Evolutionary conservation across 1,284 basidiomycete genomes (phyloP).

Genomic region (Ceratobasidium sp.): DNA sequence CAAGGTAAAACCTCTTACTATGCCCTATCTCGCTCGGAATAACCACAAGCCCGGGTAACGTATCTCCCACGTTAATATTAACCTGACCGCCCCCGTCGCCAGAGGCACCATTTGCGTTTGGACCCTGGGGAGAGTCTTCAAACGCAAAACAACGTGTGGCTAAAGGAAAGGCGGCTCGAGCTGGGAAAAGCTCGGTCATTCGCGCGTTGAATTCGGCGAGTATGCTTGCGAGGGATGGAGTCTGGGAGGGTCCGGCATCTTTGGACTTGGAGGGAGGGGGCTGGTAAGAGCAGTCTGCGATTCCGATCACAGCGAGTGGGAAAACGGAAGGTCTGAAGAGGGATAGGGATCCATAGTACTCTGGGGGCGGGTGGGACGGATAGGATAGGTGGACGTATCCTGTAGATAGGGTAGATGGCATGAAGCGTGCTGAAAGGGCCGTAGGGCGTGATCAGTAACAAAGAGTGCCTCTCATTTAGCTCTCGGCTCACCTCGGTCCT

Average conservation of each 20-base stretch:
- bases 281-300: conserved; percentile 72
- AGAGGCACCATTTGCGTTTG: not conserved
- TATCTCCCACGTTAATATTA: conserved; percentile 68
- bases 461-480: not conserved
- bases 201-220: conserved; percentile 74
- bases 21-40: conserved; percentile 84
- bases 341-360: conserved; percentile 69
- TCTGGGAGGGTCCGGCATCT: conserved; percentile 45
- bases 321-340: conserved; percentile 83
- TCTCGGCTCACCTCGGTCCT: conserved; percentile 73
- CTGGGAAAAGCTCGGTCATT: conserved; percentile 73
- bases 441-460: conserved; percentile 14
- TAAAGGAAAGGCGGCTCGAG: conserved; percentile 77
- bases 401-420: conserved; percentile 80
- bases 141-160: conserved; percentile 83
- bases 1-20: conserved; percentile 80
- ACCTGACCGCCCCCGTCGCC: conserved; percentile 68
- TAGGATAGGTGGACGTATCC: conserved; percentile 81
- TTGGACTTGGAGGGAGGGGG: conserved; percentile 25
- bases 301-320: conserved; percentile 81
- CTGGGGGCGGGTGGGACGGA: conserved; percentile 74
- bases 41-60: conserved; percentile 72
- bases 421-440: conserved; percentile 73
- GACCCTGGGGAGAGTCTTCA: conserved; percentile 60
- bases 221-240: conserved; percentile 69